phyloP scores from a whole-genome alignment of 768 basidiomycete genomes.

The Macrolepiota fuliginosa region DNA sequence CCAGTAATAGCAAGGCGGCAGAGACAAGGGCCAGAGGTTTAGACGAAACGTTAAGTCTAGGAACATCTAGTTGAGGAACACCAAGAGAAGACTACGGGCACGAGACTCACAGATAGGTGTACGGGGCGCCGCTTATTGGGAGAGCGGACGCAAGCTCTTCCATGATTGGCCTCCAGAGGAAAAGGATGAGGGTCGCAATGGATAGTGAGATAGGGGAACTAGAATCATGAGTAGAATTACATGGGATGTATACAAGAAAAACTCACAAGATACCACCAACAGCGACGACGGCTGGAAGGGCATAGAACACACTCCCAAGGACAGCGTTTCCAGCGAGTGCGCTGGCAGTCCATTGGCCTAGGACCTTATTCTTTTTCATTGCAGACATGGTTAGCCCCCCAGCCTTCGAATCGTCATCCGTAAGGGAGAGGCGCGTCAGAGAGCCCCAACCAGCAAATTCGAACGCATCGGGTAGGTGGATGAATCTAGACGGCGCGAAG shows the following conservation, averaged over 20 bases:
- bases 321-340: constrained; percentile 68
- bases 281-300: constrained; percentile 62
- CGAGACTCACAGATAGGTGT: constrained; percentile 57
- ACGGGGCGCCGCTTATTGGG: constrained; percentile 69
- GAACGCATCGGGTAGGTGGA: constrained; percentile 60
- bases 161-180: constrained; percentile 76
- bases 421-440: constrained; percentile 43
- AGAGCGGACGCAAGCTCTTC: constrained; percentile 68
- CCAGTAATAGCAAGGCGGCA: constrained; percentile 66
- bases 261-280: constrained; percentile 64
- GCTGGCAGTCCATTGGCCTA: constrained; percentile 65
- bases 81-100: not conserved
- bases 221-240: not conserved
- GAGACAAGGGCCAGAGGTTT: constrained; percentile 64
- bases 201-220: constrained; percentile 72
- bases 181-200: constrained; percentile 57
- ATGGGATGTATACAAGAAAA: not conserved
- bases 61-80: not conserved
- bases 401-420: constrained; percentile 34
- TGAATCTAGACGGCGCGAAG: constrained; percentile 54
- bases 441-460: constrained; percentile 77
- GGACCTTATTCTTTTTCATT: constrained; percentile 32
- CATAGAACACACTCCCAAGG: constrained; percentile 67
- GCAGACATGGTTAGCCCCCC: constrained; percentile 29
- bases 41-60: constrained; percentile 60